Conservation (phyloP, 371 early-diverging fungal genomes). For the Mortierella polycephala region DNA sequence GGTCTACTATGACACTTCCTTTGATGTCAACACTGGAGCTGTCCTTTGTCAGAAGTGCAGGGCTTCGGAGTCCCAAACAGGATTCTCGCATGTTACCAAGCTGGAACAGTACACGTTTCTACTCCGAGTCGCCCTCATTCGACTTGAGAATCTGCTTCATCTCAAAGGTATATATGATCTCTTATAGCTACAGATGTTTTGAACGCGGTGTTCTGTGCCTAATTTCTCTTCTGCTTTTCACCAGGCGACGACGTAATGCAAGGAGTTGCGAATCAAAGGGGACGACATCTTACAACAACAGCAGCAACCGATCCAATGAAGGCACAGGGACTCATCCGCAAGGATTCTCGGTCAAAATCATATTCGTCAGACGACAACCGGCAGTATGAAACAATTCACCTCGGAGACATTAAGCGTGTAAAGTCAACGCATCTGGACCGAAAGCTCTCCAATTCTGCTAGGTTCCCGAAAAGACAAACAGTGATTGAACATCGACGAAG, state of each 20-base stretch:
- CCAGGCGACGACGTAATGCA: conserved; percentile 22
- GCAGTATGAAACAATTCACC: conserved; percentile 58
- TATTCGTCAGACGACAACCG: conserved; percentile 57
- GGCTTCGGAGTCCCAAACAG: conserved; percentile 58
- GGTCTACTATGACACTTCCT: conserved; percentile 62
- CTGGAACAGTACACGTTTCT: conserved; percentile 92
- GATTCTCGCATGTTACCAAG: conserved; percentile 83
- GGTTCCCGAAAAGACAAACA: conserved; percentile 68
- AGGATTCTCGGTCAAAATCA: conserved; percentile 57
- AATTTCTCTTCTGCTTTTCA: neutral
- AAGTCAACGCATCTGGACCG: conserved; percentile 69
- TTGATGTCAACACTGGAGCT: conserved; percentile 55
- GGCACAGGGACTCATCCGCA: conserved; percentile 37
- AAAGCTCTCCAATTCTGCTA: conserved; percentile 66
- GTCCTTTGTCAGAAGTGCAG: conserved; percentile 68
- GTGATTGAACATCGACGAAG: conserved; percentile 63
- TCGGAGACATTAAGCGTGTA: conserved; percentile 70
- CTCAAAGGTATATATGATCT: conserved; percentile 64
- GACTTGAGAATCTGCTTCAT: conserved; percentile 81
- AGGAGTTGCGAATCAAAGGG: conserved; percentile 24
- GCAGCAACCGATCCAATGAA: conserved; percentile 6
- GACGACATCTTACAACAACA: conserved; percentile 33
- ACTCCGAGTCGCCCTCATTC: conserved; percentile 85
- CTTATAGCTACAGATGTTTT: neutral
- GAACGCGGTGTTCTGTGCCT: too few relatives aligned